Conservation (phyloP, 1,284 basidiomycete genomes). For the Ustilago lituana region DNA sequence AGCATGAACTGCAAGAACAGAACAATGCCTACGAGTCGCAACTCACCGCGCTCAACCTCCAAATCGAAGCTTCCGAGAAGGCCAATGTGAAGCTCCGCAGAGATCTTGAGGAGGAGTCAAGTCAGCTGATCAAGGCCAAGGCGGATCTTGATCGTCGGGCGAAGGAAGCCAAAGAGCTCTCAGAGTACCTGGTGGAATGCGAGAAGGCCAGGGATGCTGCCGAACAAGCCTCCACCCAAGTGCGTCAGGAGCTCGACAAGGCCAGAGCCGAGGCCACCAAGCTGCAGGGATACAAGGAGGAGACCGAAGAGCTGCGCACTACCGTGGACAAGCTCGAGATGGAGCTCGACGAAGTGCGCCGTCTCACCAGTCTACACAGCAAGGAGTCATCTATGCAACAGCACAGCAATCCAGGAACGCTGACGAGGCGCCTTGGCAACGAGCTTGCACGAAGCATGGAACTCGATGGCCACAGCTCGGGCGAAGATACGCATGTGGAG, state of each 20-base stretch:
- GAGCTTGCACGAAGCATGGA: conserved; percentile 43
- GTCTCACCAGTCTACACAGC: conserved; percentile 31
- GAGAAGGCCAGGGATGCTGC: conserved; percentile 29
- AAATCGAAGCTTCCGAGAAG: conserved; percentile 37
- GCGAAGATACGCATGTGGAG: conserved; percentile 45
- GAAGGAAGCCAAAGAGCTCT: conserved; percentile 37
- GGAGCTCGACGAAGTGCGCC: conserved; percentile 42
- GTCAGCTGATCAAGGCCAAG: conserved; percentile 28
- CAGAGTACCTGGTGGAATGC: conserved; percentile 38
- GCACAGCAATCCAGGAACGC: conserved; percentile 31
- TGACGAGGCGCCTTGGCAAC: conserved; percentile 33
- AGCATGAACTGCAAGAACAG: conserved; percentile 37
- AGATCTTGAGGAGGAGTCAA: conserved; percentile 41
- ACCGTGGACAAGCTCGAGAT: conserved; percentile 44
- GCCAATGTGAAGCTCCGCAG: conserved; percentile 30
- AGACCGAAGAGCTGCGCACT: conserved; percentile 23
- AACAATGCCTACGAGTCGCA: conserved; percentile 36
- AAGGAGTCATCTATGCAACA: conserved; percentile 64
- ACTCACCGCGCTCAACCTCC: conserved; percentile 30
- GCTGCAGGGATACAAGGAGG: conserved; percentile 38
- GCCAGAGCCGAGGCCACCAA: conserved; percentile 17
- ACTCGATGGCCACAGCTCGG: conserved; percentile 25
- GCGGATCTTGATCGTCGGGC: conserved; percentile 33
- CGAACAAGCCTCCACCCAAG: conserved; percentile 8
- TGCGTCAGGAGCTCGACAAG: conserved; percentile 38